These are phyloP conservation scores for Ganoderma meredithae DNA, from an alignment of 1,284 basidiomycete genomes.

Conservation along the genomic window DNA sequence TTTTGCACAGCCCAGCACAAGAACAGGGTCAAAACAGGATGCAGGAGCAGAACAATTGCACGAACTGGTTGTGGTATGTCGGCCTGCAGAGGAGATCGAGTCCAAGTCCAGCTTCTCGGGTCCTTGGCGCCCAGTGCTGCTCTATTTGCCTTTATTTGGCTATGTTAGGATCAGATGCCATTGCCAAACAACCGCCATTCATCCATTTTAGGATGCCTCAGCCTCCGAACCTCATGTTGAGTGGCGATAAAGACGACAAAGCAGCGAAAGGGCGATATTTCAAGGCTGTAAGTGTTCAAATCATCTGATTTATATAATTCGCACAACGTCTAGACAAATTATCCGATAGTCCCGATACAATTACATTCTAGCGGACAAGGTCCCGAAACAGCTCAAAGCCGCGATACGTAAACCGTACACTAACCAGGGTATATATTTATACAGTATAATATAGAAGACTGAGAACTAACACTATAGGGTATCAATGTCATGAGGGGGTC, in stretches of 20 bases:
- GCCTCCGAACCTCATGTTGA: background rate
- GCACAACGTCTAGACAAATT: background rate
- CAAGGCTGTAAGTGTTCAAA: background rate
- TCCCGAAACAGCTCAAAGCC: background rate
- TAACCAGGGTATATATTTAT: background rate
- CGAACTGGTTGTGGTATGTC: conserved; percentile 10
- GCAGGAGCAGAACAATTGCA: conserved; percentile 10
- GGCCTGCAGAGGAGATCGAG: conserved; percentile 1
- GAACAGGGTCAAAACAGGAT: conserved; percentile 11
- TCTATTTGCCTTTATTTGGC: conserved; percentile 22
- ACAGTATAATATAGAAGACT: background rate
- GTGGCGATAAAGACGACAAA: background rate
- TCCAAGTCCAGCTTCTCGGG: background rate
- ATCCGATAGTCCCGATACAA: background rate
- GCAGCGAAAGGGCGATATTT: background rate
- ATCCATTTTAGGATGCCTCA: background rate
- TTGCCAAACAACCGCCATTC: conserved; percentile 13
- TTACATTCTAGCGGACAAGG: background rate
- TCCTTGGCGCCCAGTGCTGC: background rate
- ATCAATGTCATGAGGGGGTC: background rate
- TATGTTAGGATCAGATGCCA: conserved; percentile 8
- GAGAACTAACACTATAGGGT: background rate
- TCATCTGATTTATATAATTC: background rate
- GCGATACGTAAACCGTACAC: background rate
- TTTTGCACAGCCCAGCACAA: conserved; percentile 1